These are phyloP conservation scores for Petunia hybrid DNA, from an alignment of 305 asterid species.

Conservation along the genomic window DNA sequence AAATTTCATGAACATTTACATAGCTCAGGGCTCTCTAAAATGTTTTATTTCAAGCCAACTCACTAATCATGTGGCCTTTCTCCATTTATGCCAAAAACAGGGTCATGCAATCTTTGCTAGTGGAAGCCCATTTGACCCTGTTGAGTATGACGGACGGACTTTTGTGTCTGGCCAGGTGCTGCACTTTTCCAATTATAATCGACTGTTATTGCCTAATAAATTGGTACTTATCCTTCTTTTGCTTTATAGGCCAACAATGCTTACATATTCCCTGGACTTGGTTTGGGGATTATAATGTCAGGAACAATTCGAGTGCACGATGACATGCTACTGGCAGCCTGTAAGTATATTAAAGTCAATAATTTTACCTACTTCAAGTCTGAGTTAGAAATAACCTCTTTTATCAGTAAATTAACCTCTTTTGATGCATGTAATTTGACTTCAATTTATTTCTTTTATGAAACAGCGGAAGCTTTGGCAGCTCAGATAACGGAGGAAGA, in stretches of 20 bases:
- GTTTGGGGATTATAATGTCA: constrained; percentile 91
- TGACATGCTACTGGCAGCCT: constrained; percentile 85
- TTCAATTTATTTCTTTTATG: constrained; percentile 14
- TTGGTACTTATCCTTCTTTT: constrained; percentile 7
- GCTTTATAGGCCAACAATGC: constrained; percentile 84
- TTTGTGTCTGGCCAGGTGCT: constrained; percentile 87
- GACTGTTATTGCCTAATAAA: neutral
- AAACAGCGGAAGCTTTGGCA: constrained; percentile 88
- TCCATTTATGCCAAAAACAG: constrained; percentile 42
- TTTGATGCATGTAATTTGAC: no score
- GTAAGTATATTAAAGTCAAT: constrained; percentile 54
- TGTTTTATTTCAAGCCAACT: constrained; percentile 13
- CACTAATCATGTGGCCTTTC: constrained; percentile 16
- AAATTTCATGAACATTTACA: constrained; percentile 26
- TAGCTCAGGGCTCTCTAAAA: neutral
- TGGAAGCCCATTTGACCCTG: constrained; percentile 90
- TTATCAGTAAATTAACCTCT: no score
- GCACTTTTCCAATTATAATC: constrained; percentile 28
- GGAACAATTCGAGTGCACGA: constrained; percentile 92
- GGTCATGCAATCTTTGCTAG: constrained; percentile 91
- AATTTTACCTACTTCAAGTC: neutral
- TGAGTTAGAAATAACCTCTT: neutral
- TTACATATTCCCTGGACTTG: constrained; percentile 92
- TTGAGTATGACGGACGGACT: constrained; percentile 71
- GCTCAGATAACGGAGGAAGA: constrained; percentile 69